Evolutionary conservation across 116 monocot genomes (phyloP), one percentile per base, ranked within the genome.

Genomic region (Trichopus zeylanicus): DNA sequence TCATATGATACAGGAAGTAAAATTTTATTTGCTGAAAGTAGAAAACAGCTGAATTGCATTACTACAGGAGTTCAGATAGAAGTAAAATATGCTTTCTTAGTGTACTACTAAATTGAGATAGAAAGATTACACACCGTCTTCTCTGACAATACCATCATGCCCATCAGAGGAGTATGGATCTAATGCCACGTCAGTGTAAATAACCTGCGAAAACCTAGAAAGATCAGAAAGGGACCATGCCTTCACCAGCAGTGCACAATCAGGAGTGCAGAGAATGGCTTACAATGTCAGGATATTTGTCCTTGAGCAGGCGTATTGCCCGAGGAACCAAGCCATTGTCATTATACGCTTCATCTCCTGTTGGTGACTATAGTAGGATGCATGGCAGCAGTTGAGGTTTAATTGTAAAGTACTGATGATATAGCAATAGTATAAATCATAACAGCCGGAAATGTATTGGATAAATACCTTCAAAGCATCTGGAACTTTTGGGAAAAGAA

Each of bases 81-180:
- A 16, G 2, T n/a, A 42, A 18, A 15, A 42, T 42, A n/a, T 13
- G 13, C 8, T 0, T 16, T 42, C 3, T 15, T 12, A 39, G 39
- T 42, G 18, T 42, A 42, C 13, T 42, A 13, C 13, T 42, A 42
- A 42, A 42, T n/a, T 18, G 18, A 42, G n/a, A 42, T 13, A 3
- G 3, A 13, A 42, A 42, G 8, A 42, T 42, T 16, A 42, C 8
- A 74, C 69, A 97, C 97, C 97, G 87, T 97, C 97, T 84, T 97
- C 97, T 62, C 97, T 83, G 12, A 97, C 97, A 59, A 97, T 97
- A 51, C 97, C 97, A 82, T 97, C 97, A 68, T 97, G 97, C 32
- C 97, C 97, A 73, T 97, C 97, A 26, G 97, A 97, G 26, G 84
- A 84, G 69, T 97, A 97, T 35, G 97, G 97, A 82, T 97, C 97